Conservation (phyloP, 805 yeast species). For the Candida nemodendra region DNA sequence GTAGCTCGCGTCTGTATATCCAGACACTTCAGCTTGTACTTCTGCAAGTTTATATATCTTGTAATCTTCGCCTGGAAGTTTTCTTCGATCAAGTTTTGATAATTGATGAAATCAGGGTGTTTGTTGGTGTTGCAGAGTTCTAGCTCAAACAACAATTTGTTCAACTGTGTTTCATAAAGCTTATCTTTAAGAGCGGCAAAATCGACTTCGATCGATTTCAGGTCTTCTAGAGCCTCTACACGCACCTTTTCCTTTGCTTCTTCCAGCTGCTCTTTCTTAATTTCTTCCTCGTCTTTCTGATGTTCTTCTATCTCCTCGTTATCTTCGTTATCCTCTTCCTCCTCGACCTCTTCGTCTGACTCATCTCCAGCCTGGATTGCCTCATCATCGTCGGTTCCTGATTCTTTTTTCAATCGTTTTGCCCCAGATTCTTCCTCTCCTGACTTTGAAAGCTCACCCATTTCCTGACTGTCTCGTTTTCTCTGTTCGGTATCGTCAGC, state of each 20-base stretch:
- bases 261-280: slow-evolving; percentile 24
- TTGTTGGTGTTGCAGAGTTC: slow-evolving; percentile 84
- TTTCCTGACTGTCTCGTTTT: slow-evolving; percentile 31
- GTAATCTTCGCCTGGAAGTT: slow-evolving; percentile 68
- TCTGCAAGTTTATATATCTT: slow-evolving; percentile 38
- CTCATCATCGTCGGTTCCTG: slow-evolving; percentile 14
- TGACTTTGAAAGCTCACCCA: slow-evolving; percentile 16
- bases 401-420: slow-evolving; percentile 9
- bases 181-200: slow-evolving; percentile 85
- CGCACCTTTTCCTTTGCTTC: slow-evolving; percentile 42
- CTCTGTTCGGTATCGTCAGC: slow-evolving; percentile 40
- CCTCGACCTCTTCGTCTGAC: slow-evolving; percentile 27
- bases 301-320: slow-evolving; percentile 25
- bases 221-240: slow-evolving; percentile 63
- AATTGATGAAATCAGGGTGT: slow-evolving; percentile 83
- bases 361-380: slow-evolving; percentile 19
- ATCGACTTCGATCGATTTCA: slow-evolving; percentile 78
- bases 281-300: slow-evolving; percentile 26
- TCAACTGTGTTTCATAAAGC: slow-evolving; percentile 79
- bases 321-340: slow-evolving; percentile 28
- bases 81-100: slow-evolving; percentile 67
- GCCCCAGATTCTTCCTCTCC: slow-evolving; percentile 17
- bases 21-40: slow-evolving; percentile 73
- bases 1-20: slow-evolving; percentile 78
- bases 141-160: slow-evolving; percentile 75